These are phyloP conservation scores for Brassica hybrid DNA, from an alignment of 441 rosid species.

Conservation along the genomic window DNA sequence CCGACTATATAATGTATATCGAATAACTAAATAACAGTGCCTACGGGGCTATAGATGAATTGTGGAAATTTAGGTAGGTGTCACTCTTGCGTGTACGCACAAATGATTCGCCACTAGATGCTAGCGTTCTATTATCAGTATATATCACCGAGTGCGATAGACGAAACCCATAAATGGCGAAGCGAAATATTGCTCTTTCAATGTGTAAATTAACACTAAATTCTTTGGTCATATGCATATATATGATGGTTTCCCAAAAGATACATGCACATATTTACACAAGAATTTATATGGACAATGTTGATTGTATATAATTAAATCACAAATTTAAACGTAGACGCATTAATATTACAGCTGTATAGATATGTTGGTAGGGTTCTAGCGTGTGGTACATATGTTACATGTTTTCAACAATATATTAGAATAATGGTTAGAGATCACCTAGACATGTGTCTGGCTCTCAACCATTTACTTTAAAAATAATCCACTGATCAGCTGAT, in stretches of 20 bases:
- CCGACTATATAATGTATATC: not conserved
- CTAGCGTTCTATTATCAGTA: not conserved
- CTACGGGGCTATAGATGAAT: conserved; percentile 19
- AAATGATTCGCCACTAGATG: conserved; percentile 35
- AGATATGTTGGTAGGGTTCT: not conserved
- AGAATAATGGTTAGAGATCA: conserved; percentile 19
- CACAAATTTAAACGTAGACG: not conserved
- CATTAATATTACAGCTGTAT: not conserved
- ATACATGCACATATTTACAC: not conserved
- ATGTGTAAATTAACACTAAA: not conserved
- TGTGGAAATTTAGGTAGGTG: conserved; percentile 29
- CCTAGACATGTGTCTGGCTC: conserved; percentile 16
- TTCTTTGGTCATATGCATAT: not conserved
- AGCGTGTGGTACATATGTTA: conserved; percentile 22
- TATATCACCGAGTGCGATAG: conserved; percentile 6
- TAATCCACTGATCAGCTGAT: not conserved
- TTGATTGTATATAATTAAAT: not conserved
- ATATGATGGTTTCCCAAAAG: not conserved
- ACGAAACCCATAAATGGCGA: conserved; percentile 25
- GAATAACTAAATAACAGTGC: conserved; percentile 15
- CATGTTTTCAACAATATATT: conserved; percentile 29
- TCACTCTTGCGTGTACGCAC: conserved; percentile 44
- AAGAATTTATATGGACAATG: not conserved
- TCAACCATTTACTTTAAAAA: not conserved
- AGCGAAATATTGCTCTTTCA: conserved; percentile 5